Evolutionary conservation across 208 protist genomes (phyloP), one percentile per base, ranked within the genome.

Genomic region (Tetramitus jugosus): DNA sequence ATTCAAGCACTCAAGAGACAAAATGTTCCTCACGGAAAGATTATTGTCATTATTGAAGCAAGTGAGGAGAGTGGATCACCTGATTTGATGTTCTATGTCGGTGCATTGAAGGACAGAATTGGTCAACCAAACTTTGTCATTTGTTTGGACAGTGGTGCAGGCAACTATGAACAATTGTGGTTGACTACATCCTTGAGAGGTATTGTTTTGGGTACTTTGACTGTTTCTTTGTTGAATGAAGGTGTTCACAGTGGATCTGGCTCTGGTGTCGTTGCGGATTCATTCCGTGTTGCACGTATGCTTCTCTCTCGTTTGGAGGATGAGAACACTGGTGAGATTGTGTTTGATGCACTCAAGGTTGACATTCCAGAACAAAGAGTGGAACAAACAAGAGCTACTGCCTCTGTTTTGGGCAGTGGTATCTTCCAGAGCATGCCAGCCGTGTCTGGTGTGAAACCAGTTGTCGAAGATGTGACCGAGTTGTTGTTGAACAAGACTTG

Each of bases 81-180:
- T 29, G 92, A 95, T 74, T 83, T 96, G 17, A 84, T 83, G 26
- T 88, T 88, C 80, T 95, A 93, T 80, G 84, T 96, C 77, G 83
- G 89, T 35, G 67, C 78, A 31, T 88, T 82, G 78, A 86, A 80
- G 33, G 80, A 80, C 35, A 77, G 79, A 17, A 93, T 95, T 60
- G 91, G 91, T 42, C 3, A 35, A 67, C 26, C 33, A 67, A 67
- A 23, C n/a, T 60, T 75, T 3, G 26, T 75, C 35, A n/a, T 75
- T 60, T 75, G 68, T 39, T 35, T 75, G 23, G 68, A 75, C 84
- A 91, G 86, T 81, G 95, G 94, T 64, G 85, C 82, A 75, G 84
- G 91, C 72, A 96, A 94, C 79, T 97, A 97, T 79, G 87, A 95
- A n/a, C 88, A 95, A 80, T 69, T 97, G 40, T 98, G 93, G 93